Conservation (phyloP, 441 rosid genomes). For the Jatropha multifida region DNA sequence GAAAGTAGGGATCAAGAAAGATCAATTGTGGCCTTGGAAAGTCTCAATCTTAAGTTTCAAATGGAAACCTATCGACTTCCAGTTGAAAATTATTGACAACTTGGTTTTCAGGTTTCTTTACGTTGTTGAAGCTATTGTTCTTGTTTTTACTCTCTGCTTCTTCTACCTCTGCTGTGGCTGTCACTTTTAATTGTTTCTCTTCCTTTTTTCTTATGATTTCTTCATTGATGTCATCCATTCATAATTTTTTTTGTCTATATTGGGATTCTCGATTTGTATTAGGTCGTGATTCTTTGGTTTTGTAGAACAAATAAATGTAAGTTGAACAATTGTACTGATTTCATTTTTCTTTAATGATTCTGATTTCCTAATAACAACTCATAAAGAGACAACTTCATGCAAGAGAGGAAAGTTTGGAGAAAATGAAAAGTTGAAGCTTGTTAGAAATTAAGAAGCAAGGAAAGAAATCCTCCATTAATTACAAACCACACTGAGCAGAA, state of each 20-base stretch:
- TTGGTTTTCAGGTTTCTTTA: slow-evolving; percentile 52
- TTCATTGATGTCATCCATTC: neutral
- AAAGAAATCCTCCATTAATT: neutral
- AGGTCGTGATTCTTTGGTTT: neutral
- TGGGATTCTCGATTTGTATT: neutral
- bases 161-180: slow-evolving; percentile 73
- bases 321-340: neutral
- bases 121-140: slow-evolving; percentile 60
- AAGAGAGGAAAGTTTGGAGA: neutral
- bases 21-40: slow-evolving; percentile 38
- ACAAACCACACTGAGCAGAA: slow-evolving; percentile 3
- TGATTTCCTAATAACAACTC: neutral
- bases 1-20: slow-evolving; percentile 38
- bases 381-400: too few species aligned
- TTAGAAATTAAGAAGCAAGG: neutral
- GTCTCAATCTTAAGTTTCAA: slow-evolving; percentile 31
- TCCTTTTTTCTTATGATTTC: neutral
- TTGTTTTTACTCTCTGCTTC: slow-evolving; percentile 68
- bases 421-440: neutral
- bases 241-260: neutral
- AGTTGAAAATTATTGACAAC: slow-evolving; percentile 41
- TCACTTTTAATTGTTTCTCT: slow-evolving; percentile 34
- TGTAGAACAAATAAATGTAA: neutral
- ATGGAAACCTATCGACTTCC: slow-evolving; percentile 42
- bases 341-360: neutral